Percentiles rank a stretch among this genome's conserved stretches.
Conservation (phyloP, 2,329 filamentous ascomycete species). For the Fusarium sp. region DNA sequence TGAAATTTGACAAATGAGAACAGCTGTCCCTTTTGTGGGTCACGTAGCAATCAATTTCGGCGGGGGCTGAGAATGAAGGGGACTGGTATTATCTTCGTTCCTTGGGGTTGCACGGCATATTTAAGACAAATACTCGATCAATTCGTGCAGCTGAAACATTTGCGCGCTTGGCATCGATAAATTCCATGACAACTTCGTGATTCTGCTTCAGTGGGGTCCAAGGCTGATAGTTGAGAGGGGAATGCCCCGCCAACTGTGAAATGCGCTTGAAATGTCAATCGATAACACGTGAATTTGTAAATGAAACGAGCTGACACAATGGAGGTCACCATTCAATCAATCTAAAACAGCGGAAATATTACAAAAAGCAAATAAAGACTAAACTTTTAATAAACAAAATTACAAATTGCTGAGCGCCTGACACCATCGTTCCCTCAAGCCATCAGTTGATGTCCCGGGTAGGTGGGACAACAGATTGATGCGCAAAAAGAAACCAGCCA, state of each 20-base stretch:
- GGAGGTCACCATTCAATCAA: background rate
- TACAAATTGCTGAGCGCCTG: rapidly evolving
- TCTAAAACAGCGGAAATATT: rapidly evolving
- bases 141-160: background rate
- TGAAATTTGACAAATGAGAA: conserved; percentile 29
- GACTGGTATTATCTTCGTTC: conserved; percentile 10
- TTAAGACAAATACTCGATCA: background rate
- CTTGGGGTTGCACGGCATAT: background rate
- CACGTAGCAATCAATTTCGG: background rate
- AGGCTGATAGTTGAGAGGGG: background rate
- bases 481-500: background rate
- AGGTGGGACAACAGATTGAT: background rate
- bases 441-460: background rate
- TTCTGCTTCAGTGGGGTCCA: background rate
- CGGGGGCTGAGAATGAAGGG: background rate
- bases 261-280: rapidly evolving
- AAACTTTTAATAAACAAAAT: rapidly evolving
- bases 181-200: conserved; percentile 5
- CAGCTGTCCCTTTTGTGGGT: conserved; percentile 40
- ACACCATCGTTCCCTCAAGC: rapidly evolving
- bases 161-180: background rate
- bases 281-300: rapidly evolving
- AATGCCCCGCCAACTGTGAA: background rate
- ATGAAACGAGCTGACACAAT: rapidly evolving
- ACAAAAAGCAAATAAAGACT: rapidly evolving